These are phyloP conservation scores for Jaapia argillacea DNA, from an alignment of 768 basidiomycete genomes.

Conservation along the genomic window DNA sequence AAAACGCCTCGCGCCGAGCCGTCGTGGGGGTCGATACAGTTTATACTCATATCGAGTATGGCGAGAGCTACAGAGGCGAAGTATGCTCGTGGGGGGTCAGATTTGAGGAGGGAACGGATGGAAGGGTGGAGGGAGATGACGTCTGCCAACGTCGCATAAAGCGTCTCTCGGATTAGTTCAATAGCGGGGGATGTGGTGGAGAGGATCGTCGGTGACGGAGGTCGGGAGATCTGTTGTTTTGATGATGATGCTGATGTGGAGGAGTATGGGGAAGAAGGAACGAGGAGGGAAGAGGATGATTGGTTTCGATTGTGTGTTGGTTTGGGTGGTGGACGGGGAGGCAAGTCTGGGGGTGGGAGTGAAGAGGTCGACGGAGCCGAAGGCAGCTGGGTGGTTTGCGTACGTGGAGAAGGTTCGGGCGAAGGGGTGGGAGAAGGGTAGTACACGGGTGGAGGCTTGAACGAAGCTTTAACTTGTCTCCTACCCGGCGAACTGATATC, in stretches of 20 bases:
- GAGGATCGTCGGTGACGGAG: conserved; percentile 30
- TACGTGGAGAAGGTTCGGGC: conserved; percentile 11
- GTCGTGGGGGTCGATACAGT: conserved; percentile 40
- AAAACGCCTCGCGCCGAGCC: too few species aligned
- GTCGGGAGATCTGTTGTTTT: conserved; percentile 23
- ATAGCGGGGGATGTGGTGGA: conserved; percentile 51
- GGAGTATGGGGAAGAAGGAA: conserved; percentile 13
- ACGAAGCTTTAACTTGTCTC: conserved; percentile 47
- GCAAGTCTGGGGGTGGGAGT: conserved; percentile 11
- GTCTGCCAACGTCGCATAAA: conserved; percentile 75
- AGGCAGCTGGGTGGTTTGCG: too few species aligned
- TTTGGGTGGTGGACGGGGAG: too few species aligned
- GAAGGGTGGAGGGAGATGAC: conserved; percentile 45
- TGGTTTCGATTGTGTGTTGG: too few species aligned
- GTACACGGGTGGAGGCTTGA: conserved; percentile 65
- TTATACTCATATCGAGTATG: conserved; percentile 56
- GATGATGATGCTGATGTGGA: conserved; percentile 10
- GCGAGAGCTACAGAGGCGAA: conserved; percentile 69
- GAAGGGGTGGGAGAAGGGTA: conserved; percentile 14
- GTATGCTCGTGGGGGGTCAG: too few species aligned
- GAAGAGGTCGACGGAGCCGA: conserved; percentile 7
- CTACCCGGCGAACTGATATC: conserved; percentile 21
- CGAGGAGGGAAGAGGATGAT: conserved; percentile 12
- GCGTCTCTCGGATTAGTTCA: conserved; percentile 75
- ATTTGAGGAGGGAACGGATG: conserved; percentile 65